Conservation (phyloP, 352 stramenopile genomes). For the Thalassiosira hispida region DNA sequence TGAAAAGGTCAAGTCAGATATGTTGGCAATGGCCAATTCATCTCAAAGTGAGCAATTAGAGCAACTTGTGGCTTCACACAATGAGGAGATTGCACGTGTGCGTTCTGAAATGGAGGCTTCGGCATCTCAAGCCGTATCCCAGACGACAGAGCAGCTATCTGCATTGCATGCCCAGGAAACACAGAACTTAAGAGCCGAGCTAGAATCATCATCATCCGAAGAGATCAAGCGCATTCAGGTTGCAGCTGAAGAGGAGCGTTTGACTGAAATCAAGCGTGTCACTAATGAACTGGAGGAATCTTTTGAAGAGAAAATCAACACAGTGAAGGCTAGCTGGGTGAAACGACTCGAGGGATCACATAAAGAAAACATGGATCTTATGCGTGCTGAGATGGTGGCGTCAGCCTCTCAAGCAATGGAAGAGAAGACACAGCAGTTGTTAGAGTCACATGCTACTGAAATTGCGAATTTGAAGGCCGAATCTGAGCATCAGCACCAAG, state of each 20-base stretch:
- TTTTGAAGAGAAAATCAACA: not conserved
- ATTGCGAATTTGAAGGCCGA: constrained; percentile 38
- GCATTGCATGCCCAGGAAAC: constrained; percentile 18
- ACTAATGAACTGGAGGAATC: constrained; percentile 16
- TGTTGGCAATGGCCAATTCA: constrained; percentile 24
- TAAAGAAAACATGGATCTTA: constrained; percentile 16
- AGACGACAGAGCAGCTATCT: constrained; percentile 25
- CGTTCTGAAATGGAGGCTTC: constrained; percentile 29
- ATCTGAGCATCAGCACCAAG: constrained; percentile 11
- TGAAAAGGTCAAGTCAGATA: constrained; percentile 23
- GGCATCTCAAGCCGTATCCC: constrained; percentile 6
- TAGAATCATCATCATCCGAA: not conserved
- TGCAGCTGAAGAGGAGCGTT: constrained; percentile 13
- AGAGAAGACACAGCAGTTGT: constrained; percentile 31
- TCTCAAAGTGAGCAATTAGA: constrained; percentile 35
- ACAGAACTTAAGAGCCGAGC: constrained; percentile 17
- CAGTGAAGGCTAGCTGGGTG: constrained; percentile 25
- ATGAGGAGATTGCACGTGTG: constrained; percentile 30
- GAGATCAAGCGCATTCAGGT: constrained; percentile 12
- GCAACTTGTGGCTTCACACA: constrained; percentile 25
- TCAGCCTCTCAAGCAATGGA: constrained; percentile 5
- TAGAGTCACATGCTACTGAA: constrained; percentile 18
- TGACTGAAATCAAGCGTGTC: constrained; percentile 11
- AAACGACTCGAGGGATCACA: constrained; percentile 20
- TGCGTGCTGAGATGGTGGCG: not conserved